Evolutionary conservation across 73 alveolate species (phyloP).

Genomic region (Halteria grandinella): DNA sequence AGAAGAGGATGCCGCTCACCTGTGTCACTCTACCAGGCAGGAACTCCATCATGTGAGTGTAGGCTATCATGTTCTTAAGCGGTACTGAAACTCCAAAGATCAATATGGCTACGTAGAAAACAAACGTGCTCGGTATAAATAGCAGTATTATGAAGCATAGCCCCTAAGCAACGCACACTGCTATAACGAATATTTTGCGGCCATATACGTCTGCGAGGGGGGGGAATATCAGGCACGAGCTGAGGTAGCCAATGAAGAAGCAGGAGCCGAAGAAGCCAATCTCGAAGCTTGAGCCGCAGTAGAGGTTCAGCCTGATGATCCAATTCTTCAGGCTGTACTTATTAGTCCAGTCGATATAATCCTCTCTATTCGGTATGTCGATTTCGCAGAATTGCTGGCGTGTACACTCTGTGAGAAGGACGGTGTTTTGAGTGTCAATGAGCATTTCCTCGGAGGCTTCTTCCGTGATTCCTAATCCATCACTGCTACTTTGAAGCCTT

Average conservation of each 20-base stretch:
- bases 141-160: conserved; percentile 9
- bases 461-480: too few relatives aligned
- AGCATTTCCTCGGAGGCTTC: too few relatives aligned
- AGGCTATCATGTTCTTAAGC: conserved; percentile 39
- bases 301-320: conserved; percentile 32
- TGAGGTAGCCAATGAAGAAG: conserved; percentile 54
- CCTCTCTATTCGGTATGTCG: not conserved
- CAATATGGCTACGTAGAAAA: conserved; percentile 40
- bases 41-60: conserved; percentile 41
- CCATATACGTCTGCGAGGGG: conserved; percentile 62
- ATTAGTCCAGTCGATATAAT: conserved; percentile 5
- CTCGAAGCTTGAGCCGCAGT: conserved; percentile 39
- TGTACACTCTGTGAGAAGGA: too few relatives aligned
- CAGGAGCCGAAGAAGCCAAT: conserved; percentile 63
- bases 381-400: too few relatives aligned
- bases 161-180: conserved; percentile 9
- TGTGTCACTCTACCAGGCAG: conserved; percentile 37
- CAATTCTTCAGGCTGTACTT: conserved; percentile 6
- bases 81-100: conserved; percentile 44
- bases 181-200: conserved; percentile 42
- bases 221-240: conserved; percentile 34
- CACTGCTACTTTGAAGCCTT: too few relatives aligned
- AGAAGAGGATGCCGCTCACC: conserved; percentile 28
- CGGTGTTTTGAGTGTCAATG: too few relatives aligned
- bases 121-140: not conserved